Conservation (phyloP, 1,284 basidiomycete species). For the Sanghuangporus baumii region DNA sequence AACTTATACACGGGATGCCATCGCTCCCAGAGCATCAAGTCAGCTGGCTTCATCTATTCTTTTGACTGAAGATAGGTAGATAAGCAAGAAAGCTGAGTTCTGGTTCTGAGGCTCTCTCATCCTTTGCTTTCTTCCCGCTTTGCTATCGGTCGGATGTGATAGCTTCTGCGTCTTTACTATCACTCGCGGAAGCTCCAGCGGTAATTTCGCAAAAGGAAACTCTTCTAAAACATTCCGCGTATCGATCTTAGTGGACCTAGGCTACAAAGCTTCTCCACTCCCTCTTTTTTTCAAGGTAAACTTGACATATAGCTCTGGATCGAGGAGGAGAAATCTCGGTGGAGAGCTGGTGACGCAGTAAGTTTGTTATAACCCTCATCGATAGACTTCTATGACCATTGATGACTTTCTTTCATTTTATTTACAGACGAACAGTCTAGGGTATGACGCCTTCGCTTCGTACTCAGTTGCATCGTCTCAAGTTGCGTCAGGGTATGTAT, state of each 20-base stretch:
- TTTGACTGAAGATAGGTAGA: not conserved
- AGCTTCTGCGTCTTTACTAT: not conserved
- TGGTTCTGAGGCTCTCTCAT: not conserved
- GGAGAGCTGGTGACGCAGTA: not conserved
- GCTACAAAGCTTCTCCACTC: not conserved
- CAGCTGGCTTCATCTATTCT: not conserved
- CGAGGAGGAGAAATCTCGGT: not conserved
- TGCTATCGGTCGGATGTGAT: not conserved
- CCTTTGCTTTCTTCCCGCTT: not conserved
- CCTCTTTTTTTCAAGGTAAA: not conserved
- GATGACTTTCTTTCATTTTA: not conserved
- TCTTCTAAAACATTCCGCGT: not conserved
- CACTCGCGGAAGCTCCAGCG: not conserved
- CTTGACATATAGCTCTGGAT: not conserved
- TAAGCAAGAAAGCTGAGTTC: not conserved
- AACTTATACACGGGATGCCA: conserved; percentile 1
- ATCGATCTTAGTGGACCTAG: not conserved
- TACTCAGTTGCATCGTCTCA: not conserved
- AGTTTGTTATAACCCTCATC: not conserved
- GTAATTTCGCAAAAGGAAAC: not conserved
- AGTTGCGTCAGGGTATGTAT: not conserved
- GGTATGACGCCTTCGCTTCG: not conserved
- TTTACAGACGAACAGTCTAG: not conserved
- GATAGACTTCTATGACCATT: not conserved
- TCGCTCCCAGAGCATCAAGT: not conserved